Evolutionary conservation across 2,329 filamentous ascomycete genomes (phyloP).

Genomic region (Monosporascus sp.): DNA sequence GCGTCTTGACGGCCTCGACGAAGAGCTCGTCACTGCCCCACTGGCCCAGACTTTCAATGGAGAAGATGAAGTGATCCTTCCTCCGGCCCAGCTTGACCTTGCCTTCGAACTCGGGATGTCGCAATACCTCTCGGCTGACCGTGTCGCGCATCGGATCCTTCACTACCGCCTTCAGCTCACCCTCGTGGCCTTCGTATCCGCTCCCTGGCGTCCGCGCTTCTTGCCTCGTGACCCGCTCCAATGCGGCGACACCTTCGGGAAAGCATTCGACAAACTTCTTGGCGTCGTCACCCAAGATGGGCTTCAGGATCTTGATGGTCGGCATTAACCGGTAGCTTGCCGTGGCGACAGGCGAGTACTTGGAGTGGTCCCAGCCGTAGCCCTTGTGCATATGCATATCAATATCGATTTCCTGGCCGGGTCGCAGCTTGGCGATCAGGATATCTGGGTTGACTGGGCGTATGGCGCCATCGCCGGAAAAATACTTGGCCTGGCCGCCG

Average conservation of each 20-base stretch:
- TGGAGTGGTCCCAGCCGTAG: slow-evolving; percentile 88
- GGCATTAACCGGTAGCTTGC: slow-evolving; percentile 90
- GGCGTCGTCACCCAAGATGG: slow-evolving; percentile 82
- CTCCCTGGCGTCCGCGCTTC: slow-evolving; percentile 57
- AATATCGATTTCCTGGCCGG: slow-evolving; percentile 79
- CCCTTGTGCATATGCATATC: slow-evolving; percentile 95
- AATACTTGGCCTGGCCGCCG: slow-evolving; percentile 66
- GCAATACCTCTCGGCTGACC: slow-evolving; percentile 85
- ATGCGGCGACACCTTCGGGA: slow-evolving; percentile 76
- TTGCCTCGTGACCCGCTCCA: slow-evolving; percentile 64
- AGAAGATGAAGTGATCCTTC: slow-evolving; percentile 96
- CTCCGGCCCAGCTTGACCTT: slow-evolving; percentile 91
- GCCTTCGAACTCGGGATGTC: slow-evolving; percentile 87
- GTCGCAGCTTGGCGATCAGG: slow-evolving; percentile 86
- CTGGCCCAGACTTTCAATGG: slow-evolving; percentile 90
- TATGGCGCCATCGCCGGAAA: slow-evolving; percentile 64
- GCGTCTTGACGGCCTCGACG: slow-evolving; percentile 76
- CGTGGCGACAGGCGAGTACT: slow-evolving; percentile 94
- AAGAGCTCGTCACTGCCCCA: slow-evolving; percentile 93
- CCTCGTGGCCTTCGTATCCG: slow-evolving; percentile 68
- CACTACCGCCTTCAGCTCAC: slow-evolving; percentile 84
- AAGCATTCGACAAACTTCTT: slow-evolving; percentile 89
- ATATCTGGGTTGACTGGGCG: slow-evolving; percentile 84
- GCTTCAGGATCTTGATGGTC: slow-evolving; percentile 74
- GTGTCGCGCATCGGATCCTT: slow-evolving; percentile 87